Base-by-base conservation (phyloP, 116 monocot genomes). In the Trichopus zeylanicus region DNA sequence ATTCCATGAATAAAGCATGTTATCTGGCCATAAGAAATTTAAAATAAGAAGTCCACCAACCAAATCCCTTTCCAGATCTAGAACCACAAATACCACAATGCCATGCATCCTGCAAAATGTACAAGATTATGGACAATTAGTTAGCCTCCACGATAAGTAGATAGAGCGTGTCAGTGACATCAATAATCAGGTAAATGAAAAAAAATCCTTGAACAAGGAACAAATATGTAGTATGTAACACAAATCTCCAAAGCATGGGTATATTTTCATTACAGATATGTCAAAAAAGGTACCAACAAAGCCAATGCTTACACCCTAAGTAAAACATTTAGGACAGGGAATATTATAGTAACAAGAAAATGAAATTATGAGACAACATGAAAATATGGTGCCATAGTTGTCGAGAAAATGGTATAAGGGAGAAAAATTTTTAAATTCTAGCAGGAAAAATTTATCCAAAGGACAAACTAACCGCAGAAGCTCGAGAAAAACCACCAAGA, bases 51-150 rank as follows among this genome's bases (percentile, higher is more conserved):
- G 28, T 47, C 29, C 42, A 81, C 87, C 77, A 31, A 97, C 97
- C 97, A 76, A 91, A 97, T 67, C 91, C 87, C 66, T 91, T 97
- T 55, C 97, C 97, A 49, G 82, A 73, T 64, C 82, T 87, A 26
- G 81, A 70, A 48, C 77, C 76, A 70, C 97, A 97, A 13, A 91
- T 75, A 61, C 84, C 79, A 60, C 97, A 97, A 18, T 86, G 81
- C 87, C 97, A 91, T 51, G 80, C 68, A 71, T 84, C 87, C 97
- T 97, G 73, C 55, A 60, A 62, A 25, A 68, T 35, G n/a, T 15
- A 67, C 21, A 33, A 64, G 38, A 48, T 3, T 12, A 16, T 16
- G n/a, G 42, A 13, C n/a, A 16, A 13, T 42, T 42, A 42, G 42
- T 18, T 16, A 42, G 42, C n/a, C 3, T 42, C 13, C 42, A 42